Evolutionary conservation across 1,284 basidiomycete species (phyloP), one percentile per base, ranked within the genome.

Genomic region (Pholiota adiposa): DNA sequence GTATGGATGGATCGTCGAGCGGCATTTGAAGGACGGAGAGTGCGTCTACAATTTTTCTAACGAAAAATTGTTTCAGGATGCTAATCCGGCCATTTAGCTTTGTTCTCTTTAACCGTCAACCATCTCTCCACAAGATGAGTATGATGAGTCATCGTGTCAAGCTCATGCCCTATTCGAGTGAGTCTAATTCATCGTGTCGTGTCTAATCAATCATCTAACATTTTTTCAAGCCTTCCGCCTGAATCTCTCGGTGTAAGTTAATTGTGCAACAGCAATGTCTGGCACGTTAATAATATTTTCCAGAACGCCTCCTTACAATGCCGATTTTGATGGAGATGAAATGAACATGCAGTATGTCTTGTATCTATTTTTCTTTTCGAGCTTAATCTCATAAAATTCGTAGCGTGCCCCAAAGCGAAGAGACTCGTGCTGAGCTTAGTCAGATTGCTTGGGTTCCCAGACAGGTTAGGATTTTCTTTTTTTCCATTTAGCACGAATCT

Each of bases 141-240:
- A 99, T 99, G 97, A 99, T 99, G 97, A 95, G 94, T 75, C 97
- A 99, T 80, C 88, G 97, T 41, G 93, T 99, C 52, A 95, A 94
- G 72, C 81, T 99, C 59, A 98, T 99, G 96, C 93, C 94, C 34
- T 99, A 98, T 77, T 99, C 97, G 27, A 99, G 93, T 96, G 72
- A 76, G 93, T 84, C 27, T 5, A 33, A 12, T 25, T 14, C 12
- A 8, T 48, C 16, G 12, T 25, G 9, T 25, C 19, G 14, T 25
- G 16, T 29, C 9, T 2, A 9, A 51, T 8, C 12, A 50, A 5
- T 38, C 12, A 54, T 43, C 34, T 48, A 34, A 43, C 75, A 82
- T 62, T 65, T 51, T 65, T 58, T 56, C 51, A 57, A 92, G 95
- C 97, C 60, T 98, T 98, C 82, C 96, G 97, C 63, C 79, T 98